Conservation (phyloP, 306 rosid genomes). For the Alnus glutinosa region DNA sequence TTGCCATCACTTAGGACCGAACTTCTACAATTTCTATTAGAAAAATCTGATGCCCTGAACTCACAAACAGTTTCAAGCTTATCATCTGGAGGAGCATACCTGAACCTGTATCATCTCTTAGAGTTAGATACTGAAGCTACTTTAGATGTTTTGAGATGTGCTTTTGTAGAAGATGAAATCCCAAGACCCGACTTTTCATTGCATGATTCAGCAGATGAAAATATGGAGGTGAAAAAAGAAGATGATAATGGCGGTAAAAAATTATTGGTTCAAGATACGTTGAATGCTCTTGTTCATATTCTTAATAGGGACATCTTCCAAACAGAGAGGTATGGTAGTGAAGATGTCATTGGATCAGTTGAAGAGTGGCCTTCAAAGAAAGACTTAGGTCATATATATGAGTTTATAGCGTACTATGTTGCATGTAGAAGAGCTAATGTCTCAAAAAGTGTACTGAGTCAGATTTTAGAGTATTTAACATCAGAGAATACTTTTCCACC, state of each 20-base stretch:
- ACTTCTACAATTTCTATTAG: conserved; percentile 74
- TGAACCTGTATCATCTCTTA: conserved; percentile 70
- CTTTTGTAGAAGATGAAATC: conserved; percentile 61
- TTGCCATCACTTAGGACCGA: conserved; percentile 83
- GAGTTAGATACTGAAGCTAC: conserved; percentile 86
- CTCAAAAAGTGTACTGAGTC: conserved; percentile 66
- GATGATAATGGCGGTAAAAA: conserved; percentile 41
- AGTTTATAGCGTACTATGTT: conserved; percentile 83
- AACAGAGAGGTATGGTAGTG: conserved; percentile 41
- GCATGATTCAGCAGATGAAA: conserved; percentile 38
- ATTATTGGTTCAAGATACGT: conserved; percentile 63
- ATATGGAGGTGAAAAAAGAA: conserved; percentile 35
- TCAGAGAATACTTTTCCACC: conserved; percentile 47
- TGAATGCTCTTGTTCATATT: conserved; percentile 67
- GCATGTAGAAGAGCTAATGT: conserved; percentile 64
- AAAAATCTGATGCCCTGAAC: conserved; percentile 45
- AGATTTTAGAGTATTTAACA: conserved; percentile 73
- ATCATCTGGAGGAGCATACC: conserved; percentile 35
- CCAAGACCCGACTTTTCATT: conserved; percentile 40
- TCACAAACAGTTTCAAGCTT: conserved; percentile 47
- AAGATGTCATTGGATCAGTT: conserved; percentile 36
- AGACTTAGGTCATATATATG: conserved; percentile 64
- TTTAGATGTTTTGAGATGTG: conserved; percentile 71
- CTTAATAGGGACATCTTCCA: conserved; percentile 49
- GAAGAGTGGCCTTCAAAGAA: conserved; percentile 69